These are phyloP conservation scores for Saxispiralis lemnorum DNA, from an alignment of 495 filamentous ascomycete genomes.

Conservation along the genomic window DNA sequence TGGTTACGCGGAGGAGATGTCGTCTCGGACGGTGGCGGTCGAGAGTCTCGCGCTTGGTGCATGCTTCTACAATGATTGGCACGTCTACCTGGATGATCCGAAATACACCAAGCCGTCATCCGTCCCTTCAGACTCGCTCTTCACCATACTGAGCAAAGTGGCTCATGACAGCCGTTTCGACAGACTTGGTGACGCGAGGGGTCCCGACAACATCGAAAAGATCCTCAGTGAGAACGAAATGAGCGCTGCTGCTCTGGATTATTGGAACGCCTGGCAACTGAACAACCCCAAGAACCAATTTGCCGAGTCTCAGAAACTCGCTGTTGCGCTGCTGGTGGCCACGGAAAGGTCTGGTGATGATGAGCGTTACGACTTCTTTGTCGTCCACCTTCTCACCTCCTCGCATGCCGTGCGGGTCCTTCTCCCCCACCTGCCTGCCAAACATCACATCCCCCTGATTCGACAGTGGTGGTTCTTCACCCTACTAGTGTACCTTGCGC, in stretches of 20 bases:
- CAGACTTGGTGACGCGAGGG: conserved; percentile 39
- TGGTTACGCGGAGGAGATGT: conserved; percentile 70
- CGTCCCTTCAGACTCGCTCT: conserved; percentile 33
- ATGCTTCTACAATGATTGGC: conserved; percentile 53
- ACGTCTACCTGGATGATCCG: conserved; percentile 62
- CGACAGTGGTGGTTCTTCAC: conserved; percentile 80
- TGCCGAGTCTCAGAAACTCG: conserved; percentile 57
- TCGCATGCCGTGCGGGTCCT: conserved; percentile 76
- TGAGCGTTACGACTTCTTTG: conserved; percentile 61
- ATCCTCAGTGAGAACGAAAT: conserved; percentile 53
- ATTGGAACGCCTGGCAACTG: conserved; percentile 76
- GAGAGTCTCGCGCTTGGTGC: conserved; percentile 59
- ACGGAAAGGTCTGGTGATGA: conserved; percentile 25
- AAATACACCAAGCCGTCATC: conserved; percentile 40
- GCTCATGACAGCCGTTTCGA: conserved; percentile 37
- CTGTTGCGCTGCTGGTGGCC: conserved; percentile 49
- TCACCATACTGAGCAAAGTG: conserved; percentile 48
- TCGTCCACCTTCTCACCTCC: conserved; percentile 63
- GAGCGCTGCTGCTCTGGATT: conserved; percentile 48
- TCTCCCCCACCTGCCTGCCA: conserved; percentile 56
- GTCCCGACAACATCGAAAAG: conserved; percentile 43
- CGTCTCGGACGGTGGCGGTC: conserved; percentile 61
- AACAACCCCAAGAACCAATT: conserved; percentile 50
- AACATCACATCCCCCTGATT: conserved; percentile 54
- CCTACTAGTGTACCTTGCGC: conserved; percentile 56